A percentile compares a stretch with the other conserved stretches of the same genome.
Conservation (phyloP, 257 asterid species). For the Solanum tarapatanum region DNA sequence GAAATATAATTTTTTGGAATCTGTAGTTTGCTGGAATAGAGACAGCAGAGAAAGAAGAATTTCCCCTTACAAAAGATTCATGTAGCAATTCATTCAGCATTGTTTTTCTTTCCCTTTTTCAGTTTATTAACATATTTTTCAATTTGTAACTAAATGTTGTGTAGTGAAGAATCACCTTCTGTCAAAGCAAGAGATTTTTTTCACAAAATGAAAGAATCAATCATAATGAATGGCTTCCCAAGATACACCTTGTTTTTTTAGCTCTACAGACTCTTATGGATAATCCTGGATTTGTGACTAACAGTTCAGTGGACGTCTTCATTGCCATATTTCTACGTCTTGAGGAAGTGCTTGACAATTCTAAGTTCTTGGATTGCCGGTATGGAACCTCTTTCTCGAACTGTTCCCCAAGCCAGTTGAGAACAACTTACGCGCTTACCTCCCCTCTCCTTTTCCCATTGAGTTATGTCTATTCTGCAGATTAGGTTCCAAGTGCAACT, state of each 20-base stretch:
- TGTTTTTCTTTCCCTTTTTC: neutral
- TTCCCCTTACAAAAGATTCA: slow-evolving; percentile 22
- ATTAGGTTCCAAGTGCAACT: neutral
- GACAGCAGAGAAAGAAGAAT: slow-evolving; percentile 18
- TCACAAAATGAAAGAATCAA: slow-evolving; percentile 19
- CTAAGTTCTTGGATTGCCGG: neutral
- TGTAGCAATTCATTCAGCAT: slow-evolving; percentile 44
- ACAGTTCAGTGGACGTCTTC: neutral
- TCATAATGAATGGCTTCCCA: neutral
- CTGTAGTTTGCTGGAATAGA: slow-evolving; percentile 29
- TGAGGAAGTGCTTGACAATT: neutral
- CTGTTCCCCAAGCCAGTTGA: neutral
- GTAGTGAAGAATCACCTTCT: slow-evolving; percentile 11
- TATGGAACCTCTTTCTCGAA: neutral
- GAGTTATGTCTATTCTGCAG: neutral
- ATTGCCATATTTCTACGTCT: neutral
- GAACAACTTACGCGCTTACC: neutral
- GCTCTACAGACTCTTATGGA: neutral
- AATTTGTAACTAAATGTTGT: slow-evolving; percentile 34
- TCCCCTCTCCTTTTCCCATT: neutral
- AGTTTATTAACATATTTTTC: slow-evolving; percentile 17
- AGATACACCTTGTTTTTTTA: neutral
- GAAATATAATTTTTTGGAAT: slow-evolving; percentile 32
- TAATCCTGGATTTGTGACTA: neutral
- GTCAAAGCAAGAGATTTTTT: slow-evolving; percentile 10